These are phyloP conservation scores for Sclerotinia sclerotiorum DNA, from an alignment of 2,329 filamentous ascomycete species.

Conservation along the genomic window DNA sequence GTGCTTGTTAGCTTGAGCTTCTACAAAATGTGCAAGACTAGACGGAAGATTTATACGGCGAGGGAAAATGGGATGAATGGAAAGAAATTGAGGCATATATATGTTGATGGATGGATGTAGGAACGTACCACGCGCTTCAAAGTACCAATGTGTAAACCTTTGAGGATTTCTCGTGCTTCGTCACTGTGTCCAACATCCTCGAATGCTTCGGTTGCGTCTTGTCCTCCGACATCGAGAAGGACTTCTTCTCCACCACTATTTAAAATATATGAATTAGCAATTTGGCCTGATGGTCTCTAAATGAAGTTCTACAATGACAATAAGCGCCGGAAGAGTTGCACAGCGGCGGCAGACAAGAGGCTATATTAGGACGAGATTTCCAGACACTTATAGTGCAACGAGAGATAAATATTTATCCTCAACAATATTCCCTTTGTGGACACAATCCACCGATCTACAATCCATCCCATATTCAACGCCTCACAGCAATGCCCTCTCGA, in stretches of 20 bases:
- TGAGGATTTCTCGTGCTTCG: conserved; percentile 92
- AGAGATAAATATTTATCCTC: background rate
- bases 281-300: background rate
- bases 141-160: conserved; percentile 69
- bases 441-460: background rate
- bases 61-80: conserved; percentile 2
- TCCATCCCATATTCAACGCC: background rate
- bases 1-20: background rate
- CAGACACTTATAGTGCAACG: background rate
- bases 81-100: conserved; percentile 9
- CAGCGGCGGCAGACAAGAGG: background rate
- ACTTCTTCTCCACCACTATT: conserved; percentile 95
- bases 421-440: background rate
- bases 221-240: conserved; percentile 89
- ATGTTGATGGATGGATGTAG: conserved; percentile 20
- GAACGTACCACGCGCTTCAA: conserved; percentile 76
- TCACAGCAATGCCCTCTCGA: background rate
- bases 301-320: background rate
- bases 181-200: conserved; percentile 99
- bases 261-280: conserved; percentile 27
- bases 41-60: no score
- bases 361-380: background rate
- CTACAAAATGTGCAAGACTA: background rate
- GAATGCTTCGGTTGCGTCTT: conserved; percentile 96
- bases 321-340: background rate